These are phyloP conservation scores for Scorias spongiosa DNA, from an alignment of 2,329 filamentous ascomycete species.

Conservation along the genomic window DNA sequence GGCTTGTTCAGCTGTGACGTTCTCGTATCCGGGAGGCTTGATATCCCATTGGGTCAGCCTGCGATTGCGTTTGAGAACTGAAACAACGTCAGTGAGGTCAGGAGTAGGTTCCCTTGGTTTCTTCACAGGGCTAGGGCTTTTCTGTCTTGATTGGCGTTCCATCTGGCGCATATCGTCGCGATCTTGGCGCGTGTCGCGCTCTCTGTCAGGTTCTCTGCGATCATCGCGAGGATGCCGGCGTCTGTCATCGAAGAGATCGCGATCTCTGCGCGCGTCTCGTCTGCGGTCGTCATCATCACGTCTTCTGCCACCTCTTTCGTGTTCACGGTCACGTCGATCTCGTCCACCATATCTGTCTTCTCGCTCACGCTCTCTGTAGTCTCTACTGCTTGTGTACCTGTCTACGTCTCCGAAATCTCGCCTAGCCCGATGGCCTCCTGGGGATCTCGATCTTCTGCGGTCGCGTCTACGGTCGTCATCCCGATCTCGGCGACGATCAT, in stretches of 20 bases:
- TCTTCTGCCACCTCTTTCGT: constrained; percentile 46
- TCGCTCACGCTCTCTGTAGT: constrained; percentile 81
- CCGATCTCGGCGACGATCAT: constrained; percentile 24
- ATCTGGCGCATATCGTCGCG: constrained; percentile 21
- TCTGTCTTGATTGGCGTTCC: constrained; percentile 33
- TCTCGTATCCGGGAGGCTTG: constrained; percentile 95
- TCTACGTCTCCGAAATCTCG: constrained; percentile 66
- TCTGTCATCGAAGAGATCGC: constrained; percentile 31
- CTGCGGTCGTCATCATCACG: constrained; percentile 43
- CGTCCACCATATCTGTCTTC: constrained; percentile 63
- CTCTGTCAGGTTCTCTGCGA: constrained; percentile 9
- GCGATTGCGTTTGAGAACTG: constrained; percentile 72
- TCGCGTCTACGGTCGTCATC: constrained; percentile 37
- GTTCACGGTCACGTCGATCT: constrained; percentile 54
- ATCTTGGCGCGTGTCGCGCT: constrained; percentile 11
- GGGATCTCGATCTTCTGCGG: constrained; percentile 66
- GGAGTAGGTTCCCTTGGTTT: constrained; percentile 94
- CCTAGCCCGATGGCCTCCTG: constrained; percentile 53
- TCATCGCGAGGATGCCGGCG: constrained; percentile 14
- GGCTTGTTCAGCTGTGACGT: constrained; percentile 93
- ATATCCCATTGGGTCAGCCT: constrained; percentile 98
- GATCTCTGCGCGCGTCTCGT: constrained; percentile 27
- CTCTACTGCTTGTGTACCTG: constrained; percentile 82
- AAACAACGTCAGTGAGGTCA: constrained; percentile 74
- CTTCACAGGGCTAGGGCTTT: constrained; percentile 61